Conservation (phyloP, 2,329 filamentous ascomycete genomes). For the Nigrospora oryzae region DNA sequence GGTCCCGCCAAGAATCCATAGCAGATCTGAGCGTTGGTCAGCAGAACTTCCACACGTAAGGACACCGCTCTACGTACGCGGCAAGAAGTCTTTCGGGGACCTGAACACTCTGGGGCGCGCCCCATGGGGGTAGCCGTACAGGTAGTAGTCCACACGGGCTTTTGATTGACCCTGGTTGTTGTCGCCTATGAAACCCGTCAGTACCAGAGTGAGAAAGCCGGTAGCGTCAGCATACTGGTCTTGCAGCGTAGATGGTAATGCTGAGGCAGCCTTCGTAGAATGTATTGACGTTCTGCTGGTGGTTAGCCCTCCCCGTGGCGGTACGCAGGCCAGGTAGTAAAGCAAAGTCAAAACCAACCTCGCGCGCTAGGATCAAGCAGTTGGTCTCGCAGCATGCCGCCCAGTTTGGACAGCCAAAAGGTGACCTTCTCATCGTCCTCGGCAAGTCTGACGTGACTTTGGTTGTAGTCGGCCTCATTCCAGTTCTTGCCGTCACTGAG, state of each 20-base stretch:
- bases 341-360: not conserved
- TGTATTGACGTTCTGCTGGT: conserved; percentile 2
- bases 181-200: not conserved
- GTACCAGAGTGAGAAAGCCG: not conserved
- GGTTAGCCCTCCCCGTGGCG: not conserved
- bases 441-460: conserved; percentile 1
- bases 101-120: conserved; percentile 4
- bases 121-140: conserved; percentile 8
- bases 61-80: not conserved
- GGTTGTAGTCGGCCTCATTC: conserved; percentile 3
- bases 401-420: conserved; percentile 5
- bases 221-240: not conserved
- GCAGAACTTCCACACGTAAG: not conserved
- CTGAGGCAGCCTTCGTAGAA: conserved; percentile 4
- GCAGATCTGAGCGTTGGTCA: conserved; percentile 1
- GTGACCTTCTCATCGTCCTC: conserved; percentile 5
- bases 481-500: conserved; percentile 8
- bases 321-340: too few species aligned
- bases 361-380: conserved; percentile 2
- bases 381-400: conserved; percentile 5
- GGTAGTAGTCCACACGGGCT: conserved; percentile 5
- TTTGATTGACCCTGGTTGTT: not conserved
- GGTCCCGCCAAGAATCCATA: conserved; percentile 6
- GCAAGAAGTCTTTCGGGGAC: conserved; percentile 8
- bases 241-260: conserved; percentile 7